Base-by-base conservation (phyloP, 78 protist genomes). In the Dictyostelium capitatum region DNA sequence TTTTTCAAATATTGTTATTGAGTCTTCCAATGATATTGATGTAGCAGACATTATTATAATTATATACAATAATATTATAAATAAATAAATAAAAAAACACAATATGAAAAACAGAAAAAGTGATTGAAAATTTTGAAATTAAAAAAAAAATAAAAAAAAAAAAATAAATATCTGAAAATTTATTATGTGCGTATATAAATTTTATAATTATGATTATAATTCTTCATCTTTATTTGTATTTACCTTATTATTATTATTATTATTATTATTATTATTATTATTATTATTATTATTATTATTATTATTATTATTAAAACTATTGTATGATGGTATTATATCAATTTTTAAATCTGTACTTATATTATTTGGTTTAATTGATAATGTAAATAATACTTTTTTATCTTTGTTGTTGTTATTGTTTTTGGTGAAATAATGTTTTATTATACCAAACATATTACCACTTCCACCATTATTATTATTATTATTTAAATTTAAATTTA, bases 1-100 rank as follows among this genome's bases (percentile, higher is more conserved):
- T 43, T 87, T 87, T 87, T 87, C 93, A 64, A 87, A 87, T 11
- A 87, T 77, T 25, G 79, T 54, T 14, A 87, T 77, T 32, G 85
- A 62, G 50, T 87, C 93, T 6, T 87, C 92, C 20, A 87, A 62
- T 75, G 92, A 87, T 53, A 83, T 70, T 50, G 62, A 51, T 62
- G 78, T 70, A 70, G 59, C 46, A 25, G 25, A 62, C n/a, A 62
- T 10, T 23, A 62, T 8, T 20, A 59, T 8, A 59, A 59, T 23
- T 9, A 23, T 23, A 59, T 8, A 25, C n/a, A n/a, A n/a, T n/a
- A n/a, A n/a, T n/a, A n/a, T n/a, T 23, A 62, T 11, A 62, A 6
- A 20, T 25, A 25, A 25, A 62, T 25, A 62, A 62, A 25, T 25
- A 62, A 62, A 9, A 9, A 62, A 9, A 25, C 30, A 25, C n/a